Percentiles rank a stretch among this genome's conserved stretches.
phyloP scores from a whole-genome alignment of 176 grass and related monocot genomes.

The Triticum dicoccoides region DNA sequence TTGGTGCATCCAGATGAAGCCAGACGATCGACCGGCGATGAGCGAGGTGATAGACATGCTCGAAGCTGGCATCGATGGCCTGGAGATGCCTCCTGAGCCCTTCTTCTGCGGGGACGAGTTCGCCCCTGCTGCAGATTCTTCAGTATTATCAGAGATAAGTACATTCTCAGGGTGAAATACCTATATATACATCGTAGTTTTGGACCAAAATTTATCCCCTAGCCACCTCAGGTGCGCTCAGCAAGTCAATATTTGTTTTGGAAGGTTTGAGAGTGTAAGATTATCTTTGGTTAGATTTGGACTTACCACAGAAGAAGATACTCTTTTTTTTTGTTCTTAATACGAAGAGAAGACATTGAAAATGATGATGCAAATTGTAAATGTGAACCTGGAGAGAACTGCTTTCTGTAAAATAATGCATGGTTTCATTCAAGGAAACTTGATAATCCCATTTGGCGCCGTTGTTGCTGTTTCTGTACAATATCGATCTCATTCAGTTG shows the following conservation, averaged over 20 bases:
- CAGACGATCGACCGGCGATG: not conserved
- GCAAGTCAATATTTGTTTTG: not conserved
- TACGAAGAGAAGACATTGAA: not conserved
- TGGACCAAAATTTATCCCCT: not conserved
- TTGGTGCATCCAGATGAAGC: slow-evolving; percentile 9
- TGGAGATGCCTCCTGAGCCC: not conserved
- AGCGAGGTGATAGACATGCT: slow-evolving; percentile 7
- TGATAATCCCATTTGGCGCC: not conserved
- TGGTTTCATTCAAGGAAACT: not conserved
- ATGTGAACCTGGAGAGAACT: not conserved
- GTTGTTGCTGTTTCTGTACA: not conserved
- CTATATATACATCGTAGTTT: not conserved
- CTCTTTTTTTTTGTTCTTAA: not conserved
- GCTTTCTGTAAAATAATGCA: not conserved
- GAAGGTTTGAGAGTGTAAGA: not conserved
- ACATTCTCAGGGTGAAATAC: not conserved
- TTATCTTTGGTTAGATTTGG: not conserved
- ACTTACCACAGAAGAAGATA: not conserved
- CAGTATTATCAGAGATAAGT: not conserved
- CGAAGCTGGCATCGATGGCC: not conserved
- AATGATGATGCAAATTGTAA: not conserved
- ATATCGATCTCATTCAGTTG: not conserved
- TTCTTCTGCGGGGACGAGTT: not conserved
- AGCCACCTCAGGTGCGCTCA: not conserved
- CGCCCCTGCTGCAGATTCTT: not conserved